Evolutionary conservation across 1,139 yeast species (phyloP).

Genomic region (Wickerhamomyces sp.): DNA sequence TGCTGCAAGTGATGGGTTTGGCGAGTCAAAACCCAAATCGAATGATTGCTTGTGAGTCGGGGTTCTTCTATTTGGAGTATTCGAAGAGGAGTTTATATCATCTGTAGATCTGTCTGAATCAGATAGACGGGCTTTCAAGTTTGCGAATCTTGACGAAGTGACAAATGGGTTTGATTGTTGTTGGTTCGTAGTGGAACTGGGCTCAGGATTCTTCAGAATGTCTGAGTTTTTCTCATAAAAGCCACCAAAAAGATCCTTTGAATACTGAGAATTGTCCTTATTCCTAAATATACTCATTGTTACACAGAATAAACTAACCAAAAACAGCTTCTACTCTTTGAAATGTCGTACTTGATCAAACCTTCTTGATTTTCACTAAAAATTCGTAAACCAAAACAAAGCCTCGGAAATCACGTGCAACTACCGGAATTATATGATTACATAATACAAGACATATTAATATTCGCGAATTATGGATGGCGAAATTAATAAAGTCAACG

Average conservation of each 20-base stretch:
- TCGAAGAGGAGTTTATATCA: slow-evolving; percentile 12
- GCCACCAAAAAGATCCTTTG: slow-evolving; percentile 22
- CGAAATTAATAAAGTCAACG: too few relatives aligned
- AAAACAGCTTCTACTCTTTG: too few relatives aligned
- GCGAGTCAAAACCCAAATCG: slow-evolving; percentile 14
- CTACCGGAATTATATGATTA: too few relatives aligned
- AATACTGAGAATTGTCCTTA: slow-evolving; percentile 14
- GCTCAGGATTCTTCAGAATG: slow-evolving; percentile 13
- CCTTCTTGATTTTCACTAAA: too few relatives aligned
- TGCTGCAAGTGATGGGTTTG: slow-evolving; percentile 18
- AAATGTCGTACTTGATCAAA: too few relatives aligned
- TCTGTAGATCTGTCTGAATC: slow-evolving; percentile 18
- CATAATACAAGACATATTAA: too few relatives aligned
- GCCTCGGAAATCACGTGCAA: too few relatives aligned
- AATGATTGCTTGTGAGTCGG: slow-evolving; percentile 19
- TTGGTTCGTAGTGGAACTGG: background rate
- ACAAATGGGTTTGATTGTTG: background rate
- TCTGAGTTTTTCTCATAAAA: slow-evolving; percentile 20
- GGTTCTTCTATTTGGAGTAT: slow-evolving; percentile 21
- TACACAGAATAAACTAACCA: too few relatives aligned
- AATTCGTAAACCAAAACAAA: too few relatives aligned
- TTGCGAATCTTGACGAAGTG: slow-evolving; percentile 15
- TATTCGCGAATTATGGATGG: background rate
- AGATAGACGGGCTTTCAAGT: slow-evolving; percentile 13
- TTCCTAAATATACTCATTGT: slow-evolving; percentile 4